These are phyloP conservation scores for Fusarium nematophilum DNA, from an alignment of 2,329 filamentous ascomycete species.

Conservation along the genomic window DNA sequence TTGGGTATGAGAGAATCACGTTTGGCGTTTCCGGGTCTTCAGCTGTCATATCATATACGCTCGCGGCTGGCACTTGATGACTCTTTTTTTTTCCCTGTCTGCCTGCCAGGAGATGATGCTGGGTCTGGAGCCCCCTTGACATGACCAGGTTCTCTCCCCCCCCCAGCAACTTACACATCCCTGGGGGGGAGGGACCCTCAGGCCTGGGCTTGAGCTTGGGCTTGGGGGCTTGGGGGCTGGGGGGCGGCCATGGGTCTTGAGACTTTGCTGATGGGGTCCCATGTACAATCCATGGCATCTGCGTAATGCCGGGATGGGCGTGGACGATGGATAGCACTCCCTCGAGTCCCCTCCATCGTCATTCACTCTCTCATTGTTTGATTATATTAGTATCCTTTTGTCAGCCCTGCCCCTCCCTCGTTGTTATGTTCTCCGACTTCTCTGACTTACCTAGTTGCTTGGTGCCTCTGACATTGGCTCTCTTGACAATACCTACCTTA, in stretches of 20 bases:
- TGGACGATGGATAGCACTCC: constrained; percentile 29
- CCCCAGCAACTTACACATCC: constrained; percentile 36
- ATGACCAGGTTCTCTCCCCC: constrained; percentile 14
- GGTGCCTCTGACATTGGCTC: neutral
- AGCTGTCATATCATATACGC: neutral
- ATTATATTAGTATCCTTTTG: constrained; percentile 39
- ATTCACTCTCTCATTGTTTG: constrained; percentile 32
- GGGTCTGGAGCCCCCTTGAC: constrained; percentile 23
- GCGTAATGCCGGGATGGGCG: constrained; percentile 17
- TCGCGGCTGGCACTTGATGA: neutral
- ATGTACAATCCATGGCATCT: constrained; percentile 16
- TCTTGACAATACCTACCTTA: too few relatives aligned
- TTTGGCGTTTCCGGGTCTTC: neutral
- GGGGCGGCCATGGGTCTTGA: constrained; percentile 10
- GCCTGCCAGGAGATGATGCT: constrained; percentile 5
- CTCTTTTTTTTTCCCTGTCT: neutral
- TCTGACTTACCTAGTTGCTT: too few relatives aligned
- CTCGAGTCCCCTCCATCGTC: constrained; percentile 36
- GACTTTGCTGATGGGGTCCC: constrained; percentile 22
- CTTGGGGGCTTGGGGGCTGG: constrained; percentile 12
- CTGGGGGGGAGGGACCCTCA: constrained; percentile 6
- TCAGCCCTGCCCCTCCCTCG: constrained; percentile 25
- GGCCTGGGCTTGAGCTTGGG: constrained; percentile 11
- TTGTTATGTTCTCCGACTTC: constrained; percentile 9
- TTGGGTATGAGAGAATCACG: neutral